Percentiles rank a stretch among this genome's conserved stretches.
Conservation (phyloP, 306 rosid species). For the Inga laurina region DNA sequence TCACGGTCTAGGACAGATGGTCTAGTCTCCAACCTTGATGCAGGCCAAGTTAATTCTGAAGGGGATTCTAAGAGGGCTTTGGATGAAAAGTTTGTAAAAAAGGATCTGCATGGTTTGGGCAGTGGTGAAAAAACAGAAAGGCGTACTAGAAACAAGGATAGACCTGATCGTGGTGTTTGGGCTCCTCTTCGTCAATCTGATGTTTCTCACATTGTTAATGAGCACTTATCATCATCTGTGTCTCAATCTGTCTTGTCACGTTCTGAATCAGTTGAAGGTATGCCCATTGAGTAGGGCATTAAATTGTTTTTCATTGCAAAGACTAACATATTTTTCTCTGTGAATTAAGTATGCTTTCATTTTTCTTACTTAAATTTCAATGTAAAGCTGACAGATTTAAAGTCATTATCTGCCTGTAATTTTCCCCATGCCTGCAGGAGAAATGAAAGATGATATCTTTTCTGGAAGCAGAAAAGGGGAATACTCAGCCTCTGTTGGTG, state of each 20-base stretch:
- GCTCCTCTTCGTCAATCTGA: conserved; percentile 87
- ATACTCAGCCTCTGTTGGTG: conserved; percentile 51
- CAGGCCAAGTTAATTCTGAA: conserved; percentile 51
- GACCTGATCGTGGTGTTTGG: conserved; percentile 99
- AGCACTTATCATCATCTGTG: conserved; percentile 47
- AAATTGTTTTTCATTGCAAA: conserved; percentile 16
- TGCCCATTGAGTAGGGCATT: conserved; percentile 21
- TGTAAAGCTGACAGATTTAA: conserved; percentile 27
- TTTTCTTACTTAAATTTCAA: conserved; percentile 15
- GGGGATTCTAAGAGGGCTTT: conserved; percentile 60
- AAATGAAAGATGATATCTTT: conserved; percentile 47
- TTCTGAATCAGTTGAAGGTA: conserved; percentile 76
- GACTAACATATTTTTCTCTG: background rate
- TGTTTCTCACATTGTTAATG: conserved; percentile 57
- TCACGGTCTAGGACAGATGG: conserved; percentile 59
- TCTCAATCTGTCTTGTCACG: conserved; percentile 45
- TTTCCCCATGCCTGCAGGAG: conserved; percentile 41
- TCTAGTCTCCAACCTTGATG: conserved; percentile 46
- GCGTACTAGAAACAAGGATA: conserved; percentile 87
- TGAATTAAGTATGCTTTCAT: conserved; percentile 12
- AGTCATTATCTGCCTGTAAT: conserved; percentile 24
- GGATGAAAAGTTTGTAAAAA: conserved; percentile 60
- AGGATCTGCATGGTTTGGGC: conserved; percentile 56
- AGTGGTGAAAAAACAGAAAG: conserved; percentile 73
- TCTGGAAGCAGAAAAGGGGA: conserved; percentile 57